Evolutionary conservation across 2,329 filamentous ascomycete species (phyloP).

Genomic region (Clarireedia monteithiana): DNA sequence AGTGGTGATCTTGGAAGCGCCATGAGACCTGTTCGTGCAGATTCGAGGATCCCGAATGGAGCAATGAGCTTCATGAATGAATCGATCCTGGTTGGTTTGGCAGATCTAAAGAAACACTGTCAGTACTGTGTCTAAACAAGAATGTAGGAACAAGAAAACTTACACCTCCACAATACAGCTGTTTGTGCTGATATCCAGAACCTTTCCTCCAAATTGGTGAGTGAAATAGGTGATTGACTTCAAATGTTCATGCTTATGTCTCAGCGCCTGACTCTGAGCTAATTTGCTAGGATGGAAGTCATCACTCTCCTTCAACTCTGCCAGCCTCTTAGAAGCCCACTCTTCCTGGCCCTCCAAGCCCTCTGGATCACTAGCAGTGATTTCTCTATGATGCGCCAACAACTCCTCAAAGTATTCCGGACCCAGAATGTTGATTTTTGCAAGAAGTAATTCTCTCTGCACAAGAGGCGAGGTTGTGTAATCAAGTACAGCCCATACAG

Average conservation of each 20-base stretch:
- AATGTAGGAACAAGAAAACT: conserved; percentile 33
- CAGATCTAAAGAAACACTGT: conserved; percentile 43
- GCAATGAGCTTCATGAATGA: conserved; percentile 94
- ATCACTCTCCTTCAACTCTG: conserved; percentile 17
- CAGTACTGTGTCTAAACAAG: background rate
- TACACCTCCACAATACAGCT: conserved; percentile 98
- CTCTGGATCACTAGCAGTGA: conserved; percentile 43
- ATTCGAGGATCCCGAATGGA: conserved; percentile 95
- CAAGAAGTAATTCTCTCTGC: conserved; percentile 88
- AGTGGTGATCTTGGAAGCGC: conserved; percentile 90
- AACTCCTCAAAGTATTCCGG: conserved; percentile 98
- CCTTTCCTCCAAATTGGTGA: conserved; percentile 96
- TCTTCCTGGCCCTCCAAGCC: conserved; percentile 33
- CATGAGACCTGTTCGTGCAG: conserved; percentile 92
- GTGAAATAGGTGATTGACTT: conserved; percentile 94
- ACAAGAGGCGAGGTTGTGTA: conserved; percentile 90
- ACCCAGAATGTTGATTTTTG: conserved; percentile 93
- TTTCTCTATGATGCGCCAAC: conserved; percentile 90
- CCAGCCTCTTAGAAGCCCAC: conserved; percentile 26
- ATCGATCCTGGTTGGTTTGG: conserved; percentile 89
- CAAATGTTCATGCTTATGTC: conserved; percentile 96
- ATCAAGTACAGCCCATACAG: conserved; percentile 96
- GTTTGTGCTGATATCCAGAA: conserved; percentile 94
- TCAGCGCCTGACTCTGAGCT: conserved; percentile 77
- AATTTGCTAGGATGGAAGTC: conserved; percentile 91